A percentile compares a stretch with the other conserved stretches of the same genome.
Evolutionary conservation across 768 basidiomycete species (phyloP).

Genomic region (Suillus discolor): DNA sequence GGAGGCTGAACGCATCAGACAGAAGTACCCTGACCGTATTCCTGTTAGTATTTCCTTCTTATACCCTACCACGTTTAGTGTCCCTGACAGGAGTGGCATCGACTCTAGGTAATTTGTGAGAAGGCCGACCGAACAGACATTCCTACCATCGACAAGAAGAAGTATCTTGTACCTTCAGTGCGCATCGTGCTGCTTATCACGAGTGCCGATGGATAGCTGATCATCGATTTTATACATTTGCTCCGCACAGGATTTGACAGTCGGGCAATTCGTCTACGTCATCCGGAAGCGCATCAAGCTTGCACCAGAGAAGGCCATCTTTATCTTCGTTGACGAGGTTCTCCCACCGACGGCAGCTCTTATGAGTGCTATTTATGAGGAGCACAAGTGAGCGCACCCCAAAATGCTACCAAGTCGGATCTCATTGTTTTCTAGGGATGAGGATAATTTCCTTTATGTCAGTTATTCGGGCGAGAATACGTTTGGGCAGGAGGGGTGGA

Average conservation of each 20-base stretch:
- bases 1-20: conserved; percentile 96
- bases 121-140: conserved; percentile 99
- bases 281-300: conserved; percentile 99
- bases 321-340: conserved; percentile 99
- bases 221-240: conserved; percentile 15
- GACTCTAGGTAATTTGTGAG: conserved; percentile 93
- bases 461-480: conserved; percentile 99
- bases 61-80: conserved; percentile 9
- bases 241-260: conserved; percentile 79
- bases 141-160: conserved; percentile 99
- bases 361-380: conserved; percentile 99
- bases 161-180: conserved; percentile 97
- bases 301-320: conserved; percentile 99
- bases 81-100: conserved; percentile 15
- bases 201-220: conserved; percentile 28
- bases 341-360: conserved; percentile 96
- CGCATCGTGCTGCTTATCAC: conserved; percentile 29
- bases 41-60: conserved; percentile 59
- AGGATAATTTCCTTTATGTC: conserved; percentile 98
- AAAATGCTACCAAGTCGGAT: conserved; percentile 9
- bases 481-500: conserved; percentile 58
- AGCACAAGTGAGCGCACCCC: conserved; percentile 84
- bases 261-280: conserved; percentile 99
- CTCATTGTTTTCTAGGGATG: conserved; percentile 68
- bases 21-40: conserved; percentile 99